Percentiles rank a stretch among this genome's conserved stretches.
These are phyloP conservation scores for Thermothelomyces thermophilus DNA, from an alignment of 2,329 filamentous ascomycete species.

Conservation along the genomic window DNA sequence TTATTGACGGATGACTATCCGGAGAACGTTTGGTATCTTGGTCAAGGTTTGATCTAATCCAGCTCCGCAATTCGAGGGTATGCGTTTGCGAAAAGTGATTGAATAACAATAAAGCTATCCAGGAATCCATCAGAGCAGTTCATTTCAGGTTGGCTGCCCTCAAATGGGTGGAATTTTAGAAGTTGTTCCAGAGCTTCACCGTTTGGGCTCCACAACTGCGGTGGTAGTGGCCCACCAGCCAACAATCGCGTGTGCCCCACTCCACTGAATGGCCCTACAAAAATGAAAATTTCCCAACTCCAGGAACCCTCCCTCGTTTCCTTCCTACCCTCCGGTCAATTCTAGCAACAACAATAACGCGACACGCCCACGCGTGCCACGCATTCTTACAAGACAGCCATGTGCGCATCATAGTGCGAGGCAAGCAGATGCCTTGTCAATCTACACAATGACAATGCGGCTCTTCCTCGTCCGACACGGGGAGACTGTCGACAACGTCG, in stretches of 20 bases:
- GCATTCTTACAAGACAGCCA: background rate
- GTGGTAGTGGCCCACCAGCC: background rate
- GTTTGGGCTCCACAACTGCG: background rate
- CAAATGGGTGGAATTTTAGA: too few relatives aligned
- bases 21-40: too few relatives aligned
- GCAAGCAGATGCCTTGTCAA: background rate
- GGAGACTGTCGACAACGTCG: slow-evolving; percentile 86
- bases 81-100: too few relatives aligned
- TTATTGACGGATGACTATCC: too few relatives aligned
- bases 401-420: background rate
- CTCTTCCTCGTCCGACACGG: slow-evolving; percentile 79
- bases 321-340: background rate
- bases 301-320: background rate
- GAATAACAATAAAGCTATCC: too few relatives aligned
- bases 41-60: too few relatives aligned
- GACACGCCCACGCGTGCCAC: background rate
- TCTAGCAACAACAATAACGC: background rate
- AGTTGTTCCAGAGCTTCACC: background rate
- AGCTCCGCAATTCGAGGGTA: too few relatives aligned
- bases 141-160: too few relatives aligned
- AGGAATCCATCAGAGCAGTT: too few relatives aligned
- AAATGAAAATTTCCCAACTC: background rate
- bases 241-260: background rate
- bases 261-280: background rate
- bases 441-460: slow-evolving; percentile 38